Base-by-base conservation (phyloP, 805 yeast genomes). In the Ogataea kodamae region DNA sequence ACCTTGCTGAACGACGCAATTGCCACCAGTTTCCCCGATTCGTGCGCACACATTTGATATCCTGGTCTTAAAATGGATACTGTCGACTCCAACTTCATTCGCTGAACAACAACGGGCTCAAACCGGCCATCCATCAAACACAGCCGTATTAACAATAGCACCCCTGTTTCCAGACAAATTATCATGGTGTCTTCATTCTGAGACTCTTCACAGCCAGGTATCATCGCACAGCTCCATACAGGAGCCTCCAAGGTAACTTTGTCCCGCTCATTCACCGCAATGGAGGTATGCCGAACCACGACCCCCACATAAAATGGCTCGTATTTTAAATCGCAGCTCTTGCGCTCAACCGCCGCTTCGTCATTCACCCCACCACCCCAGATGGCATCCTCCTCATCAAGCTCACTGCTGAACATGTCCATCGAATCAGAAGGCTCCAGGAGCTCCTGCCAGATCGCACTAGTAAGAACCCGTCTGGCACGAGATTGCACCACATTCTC, bases 181-280 rank as follows among this genome's bases (percentile, higher is more conserved):
- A 59, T 12, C 6, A 61, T 22, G 1, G 55, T 42, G 32, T 60
- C 64, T 33, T 53, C 60, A 9, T 25, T 34, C 11, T 36, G 25
- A 5, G 54, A 44, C 6, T 33, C 28, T 9, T 30, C 37, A 13
- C 43, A 46, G 1, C 54, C 50, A 6, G 48, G 50, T 1, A 58
- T 33, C 5, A 54, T 45, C 9, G 49, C 41, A 3, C 59, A 50
- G 16, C 48, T 39, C 35, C 51, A 12, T 9, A 58, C 51, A 0
- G 41, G 25, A 1, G 46, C 39, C 25, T 49, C 50, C 8, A 57
- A 43, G 8, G 41, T 24, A 12, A 43, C 33, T 9, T 28, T 33
- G 10, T 44, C 48, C 9, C 40, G 36, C 16, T 47, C 40, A 26
- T 46, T 42, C 3, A 56, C 45, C 5, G 48, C 37, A 13, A 56